Evolutionary conservation across 352 stramenopile species (phyloP), one percentile per base, ranked within the genome.

Genomic region (Phytophthora ramorum): DNA sequence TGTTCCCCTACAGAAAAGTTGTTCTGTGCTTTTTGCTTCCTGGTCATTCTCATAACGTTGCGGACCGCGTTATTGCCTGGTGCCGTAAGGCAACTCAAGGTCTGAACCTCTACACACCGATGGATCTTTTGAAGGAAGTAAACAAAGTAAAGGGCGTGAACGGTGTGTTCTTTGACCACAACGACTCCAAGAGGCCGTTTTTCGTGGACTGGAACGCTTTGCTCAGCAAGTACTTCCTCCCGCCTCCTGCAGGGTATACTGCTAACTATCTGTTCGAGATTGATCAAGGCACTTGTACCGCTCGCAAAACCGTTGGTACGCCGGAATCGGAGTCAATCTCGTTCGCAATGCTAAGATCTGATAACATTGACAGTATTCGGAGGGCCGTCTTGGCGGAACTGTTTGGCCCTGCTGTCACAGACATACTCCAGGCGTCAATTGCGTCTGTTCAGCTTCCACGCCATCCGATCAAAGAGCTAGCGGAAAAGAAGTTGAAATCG

Each of bases 191-290:
- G 32, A 12, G 38, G 24, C 45, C 9, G 10, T 63, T 55, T 24
- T 63, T 43, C 44, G 40, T 53, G 20, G 20, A 17, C 2, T 66
- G 58, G 48, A 14, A 20, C 4, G n/a, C 19, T 19, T 24, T 59
- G 14, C 19, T 59, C 19, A 38, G 43, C 12, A 54, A 59, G 16
- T 58, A 66, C 38, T 66, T 58, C 32, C 34, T 19, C 7, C 3
- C 56, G 10, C 56, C 56, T 14, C 56, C 56, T 3, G 20, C 24
- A 10, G 56, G 45, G 2, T 63, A 63, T 28, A 63, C 46, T 24
- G 19, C 20, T 2, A 63, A 50, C 46, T 64, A 57, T 37, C 17
- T 64, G 10, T 64, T 64, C 9, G 45, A 64, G 26, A 64, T 64
- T 10, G 46, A 64, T 20, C 5, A 51, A 26, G 46, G 46, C 1